Evolutionary conservation across 1,284 basidiomycete genomes (phyloP), one percentile per base, ranked within the genome.

Genomic region (Cryptococcus jaspeensis): DNA sequence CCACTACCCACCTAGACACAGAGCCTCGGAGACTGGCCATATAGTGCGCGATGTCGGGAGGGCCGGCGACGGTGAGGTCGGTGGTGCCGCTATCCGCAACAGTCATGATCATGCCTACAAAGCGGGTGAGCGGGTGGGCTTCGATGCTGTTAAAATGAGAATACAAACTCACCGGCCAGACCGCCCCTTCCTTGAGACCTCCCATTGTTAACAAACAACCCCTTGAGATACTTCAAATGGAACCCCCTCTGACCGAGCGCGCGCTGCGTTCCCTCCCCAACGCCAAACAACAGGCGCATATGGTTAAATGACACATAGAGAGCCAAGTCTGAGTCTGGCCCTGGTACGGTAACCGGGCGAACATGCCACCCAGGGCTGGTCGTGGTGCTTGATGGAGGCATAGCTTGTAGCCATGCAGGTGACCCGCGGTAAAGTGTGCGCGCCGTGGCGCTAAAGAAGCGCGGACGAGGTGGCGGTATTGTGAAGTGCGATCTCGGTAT

Each of bases 271-370:
- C 88, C 89, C 72, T 95, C 92, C 5, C 89, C 86, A 2, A 82
- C 85, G 74, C 94, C 93, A 81, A 95, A 91, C 50, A 93, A 80
- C 66, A 92, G 94, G 67, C 89, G 87, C 7, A 82, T 85, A 48
- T 84, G 81, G 66, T 90, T 87, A 69, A 92, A 90, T 5, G 84
- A 81, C 56, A 93, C 77, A 58, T 88, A 77, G 28, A 94, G 77
- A 3, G 86, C 82, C 0, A 91, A 85, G 64, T 92, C 88, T 1
- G 89, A 87, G 73, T 92, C 90, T 15, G 87, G 84, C 2, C 89
- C 77, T 12, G 77, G 77, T 39, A 76, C 76, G 5, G 80, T 76
- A 20, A 80, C 44, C 32, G 69, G 69, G 50, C 71, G 66, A 44
- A 78, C 70, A 36, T 65, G 66, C 80, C 79, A 80, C 9, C 28